Evolutionary conservation across 352 stramenopile species (phyloP).

Genomic region (Pythium insidiosum): DNA sequence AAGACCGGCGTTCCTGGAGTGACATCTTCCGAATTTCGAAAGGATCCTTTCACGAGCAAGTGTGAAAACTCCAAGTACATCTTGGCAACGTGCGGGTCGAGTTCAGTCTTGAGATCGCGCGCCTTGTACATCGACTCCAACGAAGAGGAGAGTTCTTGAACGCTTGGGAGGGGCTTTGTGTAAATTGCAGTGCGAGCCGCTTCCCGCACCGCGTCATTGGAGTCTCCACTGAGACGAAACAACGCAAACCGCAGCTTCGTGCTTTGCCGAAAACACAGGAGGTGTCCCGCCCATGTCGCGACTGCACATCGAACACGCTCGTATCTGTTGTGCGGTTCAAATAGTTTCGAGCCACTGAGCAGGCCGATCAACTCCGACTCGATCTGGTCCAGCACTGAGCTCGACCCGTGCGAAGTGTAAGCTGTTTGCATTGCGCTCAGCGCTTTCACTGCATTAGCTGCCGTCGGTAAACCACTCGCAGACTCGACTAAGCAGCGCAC

Average conservation of each 20-base stretch:
- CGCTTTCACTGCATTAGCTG: constrained; percentile 53
- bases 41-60: too few relatives aligned
- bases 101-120: too few relatives aligned
- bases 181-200: constrained; percentile 10
- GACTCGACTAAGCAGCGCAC: constrained; percentile 56
- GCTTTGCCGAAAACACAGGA: neutral
- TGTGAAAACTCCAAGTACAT: too few relatives aligned
- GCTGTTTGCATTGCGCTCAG: constrained; percentile 50
- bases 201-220: constrained; percentile 10
- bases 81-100: too few relatives aligned
- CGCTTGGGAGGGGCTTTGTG: constrained; percentile 8
- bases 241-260: constrained; percentile 50
- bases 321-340: constrained; percentile 50
- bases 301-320: constrained; percentile 49
- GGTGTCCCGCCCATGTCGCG: constrained; percentile 44
- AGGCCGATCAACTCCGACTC: constrained; percentile 41
- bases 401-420: constrained; percentile 12
- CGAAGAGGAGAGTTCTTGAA: too few relatives aligned
- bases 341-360: constrained; percentile 49
- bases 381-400: constrained; percentile 28
- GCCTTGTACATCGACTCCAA: too few relatives aligned
- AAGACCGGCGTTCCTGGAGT: too few relatives aligned
- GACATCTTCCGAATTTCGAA: too few relatives aligned
- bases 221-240: constrained; percentile 25
- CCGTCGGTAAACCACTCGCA: constrained; percentile 28